A percentile compares a stretch with the other conserved stretches of the same genome.
These are phyloP conservation scores for Haematococcus lacustris DNA, from an alignment of 139 green algal species.

Conservation along the genomic window DNA sequence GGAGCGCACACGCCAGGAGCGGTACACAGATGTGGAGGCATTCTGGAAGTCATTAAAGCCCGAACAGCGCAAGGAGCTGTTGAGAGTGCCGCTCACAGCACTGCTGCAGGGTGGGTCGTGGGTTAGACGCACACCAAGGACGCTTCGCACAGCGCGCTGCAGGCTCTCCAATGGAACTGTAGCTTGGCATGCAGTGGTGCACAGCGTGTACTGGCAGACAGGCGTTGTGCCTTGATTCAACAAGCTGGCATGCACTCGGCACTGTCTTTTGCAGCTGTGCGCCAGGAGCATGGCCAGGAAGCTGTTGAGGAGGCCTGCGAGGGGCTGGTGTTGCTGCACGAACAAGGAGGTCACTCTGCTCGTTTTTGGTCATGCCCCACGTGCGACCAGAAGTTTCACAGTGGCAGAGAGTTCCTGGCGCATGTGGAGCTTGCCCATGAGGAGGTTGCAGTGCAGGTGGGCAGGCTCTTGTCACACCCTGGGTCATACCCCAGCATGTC, in stretches of 20 bases:
- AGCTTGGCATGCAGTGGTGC: too few species aligned
- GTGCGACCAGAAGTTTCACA: conserved; percentile 48
- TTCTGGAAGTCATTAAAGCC: conserved; percentile 39
- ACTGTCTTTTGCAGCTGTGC: conserved; percentile 23
- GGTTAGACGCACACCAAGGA: too few species aligned
- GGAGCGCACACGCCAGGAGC: conserved; percentile 26
- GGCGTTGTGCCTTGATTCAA: neutral
- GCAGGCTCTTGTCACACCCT: neutral
- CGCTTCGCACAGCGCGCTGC: too few species aligned
- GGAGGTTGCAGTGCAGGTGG: conserved; percentile 28
- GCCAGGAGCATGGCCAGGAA: conserved; percentile 37
- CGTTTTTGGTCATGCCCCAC: conserved; percentile 54
- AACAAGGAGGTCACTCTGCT: conserved; percentile 36
- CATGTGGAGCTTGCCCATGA: conserved; percentile 55
- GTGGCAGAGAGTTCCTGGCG: conserved; percentile 28
- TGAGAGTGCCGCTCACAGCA: conserved; percentile 39
- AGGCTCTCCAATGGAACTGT: too few species aligned
- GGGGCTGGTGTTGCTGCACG: conserved; percentile 50
- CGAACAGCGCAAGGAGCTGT: conserved; percentile 38
- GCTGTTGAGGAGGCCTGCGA: conserved; percentile 49
- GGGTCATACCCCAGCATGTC: neutral
- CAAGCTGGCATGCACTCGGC: neutral
- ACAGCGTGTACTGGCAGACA: neutral
- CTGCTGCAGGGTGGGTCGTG: conserved; percentile 35
- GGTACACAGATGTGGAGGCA: conserved; percentile 34